Evolutionary conservation across 805 yeast genomes (phyloP), one percentile per base, ranked within the genome.

Genomic region (Zygosaccharomyces kombuchaensis): DNA sequence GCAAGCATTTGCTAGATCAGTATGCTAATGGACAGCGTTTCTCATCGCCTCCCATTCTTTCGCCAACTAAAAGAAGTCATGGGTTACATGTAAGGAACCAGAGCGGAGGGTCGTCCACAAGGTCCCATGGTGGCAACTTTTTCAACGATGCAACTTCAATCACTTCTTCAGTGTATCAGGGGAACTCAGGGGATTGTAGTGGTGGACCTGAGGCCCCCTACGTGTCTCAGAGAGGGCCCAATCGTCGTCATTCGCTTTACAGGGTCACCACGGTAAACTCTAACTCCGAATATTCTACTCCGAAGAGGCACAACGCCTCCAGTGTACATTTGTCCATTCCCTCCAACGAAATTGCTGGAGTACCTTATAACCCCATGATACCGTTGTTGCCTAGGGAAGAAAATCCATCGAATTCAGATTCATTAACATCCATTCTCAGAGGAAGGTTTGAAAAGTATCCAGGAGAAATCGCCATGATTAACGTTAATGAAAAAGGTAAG

Each of bases 401-500:
- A 10, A 52, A 47, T 38, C 34, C 67, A 4, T 76, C 72, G 34
- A 71, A 73, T 36, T 74, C 77, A 47, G 85, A 81, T 45, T 79
- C 83, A 45, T 68, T 93, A 48, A 82, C 91, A 1, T 73, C 82
- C 6, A 82, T 88, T 12, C 68, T 93, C 47, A 71, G 90, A 36
- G 82, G 80, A 45, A 70, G 99, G 30, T 95, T 87, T 3, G 71
- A 75, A 13, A 67, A 78, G 3, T 81, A 81, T 51, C 75, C 76
- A 13, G 79, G 78, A 43, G 89, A 86, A 45, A 70, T 74, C 8
- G 96, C 97, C 0, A 73, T 91, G 34, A 66, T 82, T 36, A 76
- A 81, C 1, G 69, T 93, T 10, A 96, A 89, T 59, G 60, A 75
- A 2, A 84, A 78, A 54, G 97, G 96, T 5, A 90, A 87, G 60